Evolutionary conservation across 805 yeast genomes (phyloP).

Genomic region (Candida khao-thaluensis): DNA sequence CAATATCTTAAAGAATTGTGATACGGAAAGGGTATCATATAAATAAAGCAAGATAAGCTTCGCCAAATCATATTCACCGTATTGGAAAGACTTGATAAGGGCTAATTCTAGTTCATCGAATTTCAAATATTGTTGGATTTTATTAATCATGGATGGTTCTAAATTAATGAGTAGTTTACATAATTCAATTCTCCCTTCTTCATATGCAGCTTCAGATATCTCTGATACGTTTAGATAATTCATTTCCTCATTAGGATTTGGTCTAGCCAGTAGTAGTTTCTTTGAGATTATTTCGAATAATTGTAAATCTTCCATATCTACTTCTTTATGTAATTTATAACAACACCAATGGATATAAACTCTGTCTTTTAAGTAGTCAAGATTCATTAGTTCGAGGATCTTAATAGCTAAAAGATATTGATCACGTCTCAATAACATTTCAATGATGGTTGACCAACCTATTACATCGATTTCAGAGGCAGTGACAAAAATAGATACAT

Average conservation of each 20-base stretch:
- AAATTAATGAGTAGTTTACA: constrained; percentile 65
- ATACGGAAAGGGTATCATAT: constrained; percentile 51
- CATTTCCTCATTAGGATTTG: constrained; percentile 18
- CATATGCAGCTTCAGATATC: constrained; percentile 64
- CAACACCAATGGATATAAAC: constrained; percentile 83
- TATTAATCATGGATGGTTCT: constrained; percentile 63
- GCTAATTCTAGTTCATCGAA: constrained; percentile 76
- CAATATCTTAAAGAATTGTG: constrained; percentile 69
- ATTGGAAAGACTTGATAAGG: constrained; percentile 60
- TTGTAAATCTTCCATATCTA: constrained; percentile 56
- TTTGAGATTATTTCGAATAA: constrained; percentile 50
- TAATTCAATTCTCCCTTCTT: constrained; percentile 75
- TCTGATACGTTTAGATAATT: constrained; percentile 51
- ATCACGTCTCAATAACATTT: constrained; percentile 56
- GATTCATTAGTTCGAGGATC: constrained; percentile 49
- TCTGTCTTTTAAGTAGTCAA: constrained; percentile 34
- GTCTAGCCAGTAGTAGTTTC: constrained; percentile 36
- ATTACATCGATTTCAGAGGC: constrained; percentile 48
- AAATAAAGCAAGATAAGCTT: constrained; percentile 56
- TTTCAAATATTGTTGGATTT: constrained; percentile 57
- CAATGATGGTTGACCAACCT: constrained; percentile 56
- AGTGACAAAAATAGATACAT: constrained; percentile 70
- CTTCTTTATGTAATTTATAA: constrained; percentile 56
- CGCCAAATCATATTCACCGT: constrained; percentile 60
- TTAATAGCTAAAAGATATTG: constrained; percentile 63